These are phyloP conservation scores for Heterobasidion annosum DNA, from an alignment of 1,284 basidiomycete species.

Conservation along the genomic window DNA sequence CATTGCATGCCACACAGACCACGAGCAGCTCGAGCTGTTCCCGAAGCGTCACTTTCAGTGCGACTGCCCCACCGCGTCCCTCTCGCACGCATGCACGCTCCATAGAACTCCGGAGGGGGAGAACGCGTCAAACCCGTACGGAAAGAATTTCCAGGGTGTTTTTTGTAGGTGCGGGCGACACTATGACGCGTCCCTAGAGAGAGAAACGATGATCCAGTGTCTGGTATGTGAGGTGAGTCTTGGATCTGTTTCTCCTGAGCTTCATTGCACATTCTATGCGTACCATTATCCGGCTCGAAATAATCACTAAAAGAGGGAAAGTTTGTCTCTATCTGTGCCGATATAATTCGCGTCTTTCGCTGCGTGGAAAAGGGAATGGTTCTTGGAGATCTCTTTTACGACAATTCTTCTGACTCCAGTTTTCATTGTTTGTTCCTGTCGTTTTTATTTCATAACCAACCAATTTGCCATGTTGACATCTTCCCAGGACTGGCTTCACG, in stretches of 20 bases:
- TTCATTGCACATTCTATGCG: not conserved
- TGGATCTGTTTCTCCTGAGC: slow-evolving; percentile 7
- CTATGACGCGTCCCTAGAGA: slow-evolving; percentile 63
- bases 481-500: slow-evolving; percentile 78
- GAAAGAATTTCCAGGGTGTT: slow-evolving; percentile 56
- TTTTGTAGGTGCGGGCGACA: slow-evolving; percentile 67
- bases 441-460: not conserved
- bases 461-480: not conserved
- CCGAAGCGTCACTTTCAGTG: slow-evolving; percentile 74
- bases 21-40: slow-evolving; percentile 78
- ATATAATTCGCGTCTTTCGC: not conserved
- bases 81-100: slow-evolving; percentile 53
- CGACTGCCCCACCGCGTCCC: slow-evolving; percentile 63
- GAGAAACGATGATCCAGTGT: slow-evolving; percentile 81
- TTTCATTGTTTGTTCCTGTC: not conserved
- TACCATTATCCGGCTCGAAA: too few species aligned
- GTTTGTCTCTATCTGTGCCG: not conserved
- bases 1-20: slow-evolving; percentile 72
- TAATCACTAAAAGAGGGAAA: too few species aligned
- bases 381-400: too few species aligned
- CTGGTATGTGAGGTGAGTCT: slow-evolving; percentile 64
- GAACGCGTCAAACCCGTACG: slow-evolving; percentile 54
- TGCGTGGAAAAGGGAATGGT: too few species aligned
- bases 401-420: too few species aligned
- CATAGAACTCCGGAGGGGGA: slow-evolving; percentile 40